These are phyloP conservation scores for Pichia inconspicua DNA, from an alignment of 1,139 yeast species.

Conservation along the genomic window DNA sequence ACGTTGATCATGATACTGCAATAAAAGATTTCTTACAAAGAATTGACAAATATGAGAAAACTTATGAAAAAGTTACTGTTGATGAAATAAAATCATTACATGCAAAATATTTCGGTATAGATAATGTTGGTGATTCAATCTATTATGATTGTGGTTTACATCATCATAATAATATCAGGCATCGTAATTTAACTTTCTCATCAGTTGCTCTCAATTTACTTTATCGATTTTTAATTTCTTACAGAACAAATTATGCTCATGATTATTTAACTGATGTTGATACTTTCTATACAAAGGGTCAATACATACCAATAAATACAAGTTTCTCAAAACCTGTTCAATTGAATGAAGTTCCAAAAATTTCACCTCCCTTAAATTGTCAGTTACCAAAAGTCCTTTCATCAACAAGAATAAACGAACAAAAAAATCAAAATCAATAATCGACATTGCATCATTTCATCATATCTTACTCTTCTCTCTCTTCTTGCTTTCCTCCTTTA, in stretches of 20 bases:
- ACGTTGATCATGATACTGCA: constrained; percentile 33
- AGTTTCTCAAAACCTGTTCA: constrained; percentile 12
- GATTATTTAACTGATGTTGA: constrained; percentile 21
- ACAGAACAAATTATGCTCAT: constrained; percentile 22
- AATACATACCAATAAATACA: constrained; percentile 23
- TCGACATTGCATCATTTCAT: too few relatives aligned
- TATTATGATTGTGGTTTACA: constrained; percentile 27
- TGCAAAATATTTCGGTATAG: constrained; percentile 37
- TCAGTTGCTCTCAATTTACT: constrained; percentile 21
- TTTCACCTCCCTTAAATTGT: not conserved
- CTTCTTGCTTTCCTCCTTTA: too few relatives aligned
- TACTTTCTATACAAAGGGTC: constrained; percentile 23
- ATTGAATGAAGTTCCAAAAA: not conserved
- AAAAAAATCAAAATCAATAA: not conserved
- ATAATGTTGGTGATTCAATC: constrained; percentile 40
- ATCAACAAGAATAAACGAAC: constrained; percentile 10
- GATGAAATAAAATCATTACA: constrained; percentile 38
- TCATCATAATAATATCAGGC: constrained; percentile 18
- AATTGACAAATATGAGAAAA: constrained; percentile 43
- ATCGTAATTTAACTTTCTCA: constrained; percentile 18
- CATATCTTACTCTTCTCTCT: too few relatives aligned
- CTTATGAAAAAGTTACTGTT: constrained; percentile 48
- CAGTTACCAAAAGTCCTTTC: constrained; percentile 15
- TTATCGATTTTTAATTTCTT: constrained; percentile 23
- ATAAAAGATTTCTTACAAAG: constrained; percentile 55